Base-by-base conservation (phyloP, 1,284 basidiomycete species). In the Cystobasidium slooffiae region DNA sequence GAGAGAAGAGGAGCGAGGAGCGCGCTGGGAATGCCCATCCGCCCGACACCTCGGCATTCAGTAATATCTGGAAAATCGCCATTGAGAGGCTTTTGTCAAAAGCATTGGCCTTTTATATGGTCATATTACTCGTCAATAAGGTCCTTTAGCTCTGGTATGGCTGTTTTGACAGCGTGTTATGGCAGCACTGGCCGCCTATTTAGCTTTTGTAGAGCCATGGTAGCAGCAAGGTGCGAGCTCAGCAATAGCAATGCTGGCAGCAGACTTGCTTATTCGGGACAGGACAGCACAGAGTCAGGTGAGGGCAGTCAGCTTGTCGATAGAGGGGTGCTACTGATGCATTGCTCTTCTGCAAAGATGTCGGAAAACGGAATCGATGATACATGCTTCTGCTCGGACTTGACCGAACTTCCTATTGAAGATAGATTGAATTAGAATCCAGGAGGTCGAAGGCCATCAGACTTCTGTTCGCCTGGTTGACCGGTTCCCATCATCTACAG, bases 401-500 rank as follows among this genome's bases (percentile, higher is more conserved):
- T 31, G 31, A 39, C 56, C 24, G 39, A 31, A 16, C 22, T 56
- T 24, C 53, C 53, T 31, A 31, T 6, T 56, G 53, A 22, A 9
- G n/a, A 8, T 53, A 20, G 20, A 9, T 51, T 12, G 24, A 20
- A 46, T 37, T 59, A 73, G 70, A 73, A 73, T 24, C 70, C 70
- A 44, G 70, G 59, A 49, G 70, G 70, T 37, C 70, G 37, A 14
- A 73, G 49, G 16, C 70, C 63, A 47, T 65, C 46, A n/a, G 44
- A 46, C 37, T 55, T 31, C 47, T 61, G 43, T 44, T 65, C 47
- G 2, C 70, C 70, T 4, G 62, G 62, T 52, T 55, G 62, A 9
- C 51, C 37, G 22, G 39, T 46, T n/a, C 70, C 70, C 51, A 73
- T 55, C 70, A 73, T 73, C 70, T 73, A 52, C 22, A 37, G 16